Percentiles rank a stretch among this genome's conserved stretches.
Evolutionary conservation across 805 yeast species (phyloP).

Genomic region (Ogataea pignaliae): DNA sequence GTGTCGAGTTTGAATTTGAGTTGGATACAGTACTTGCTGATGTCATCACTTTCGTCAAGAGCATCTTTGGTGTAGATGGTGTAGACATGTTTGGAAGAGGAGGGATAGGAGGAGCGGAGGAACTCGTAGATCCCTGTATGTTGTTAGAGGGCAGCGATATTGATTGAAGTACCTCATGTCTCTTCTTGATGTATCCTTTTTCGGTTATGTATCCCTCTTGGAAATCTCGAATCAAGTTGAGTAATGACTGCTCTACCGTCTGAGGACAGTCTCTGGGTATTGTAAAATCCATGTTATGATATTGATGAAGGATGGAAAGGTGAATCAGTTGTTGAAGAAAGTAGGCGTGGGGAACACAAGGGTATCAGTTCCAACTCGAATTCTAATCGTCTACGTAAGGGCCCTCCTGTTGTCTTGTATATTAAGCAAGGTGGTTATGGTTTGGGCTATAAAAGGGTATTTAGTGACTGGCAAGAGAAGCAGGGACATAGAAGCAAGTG

Average conservation of each 20-base stretch:
- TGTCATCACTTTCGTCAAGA: conserved; percentile 9
- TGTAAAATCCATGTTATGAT: conserved; percentile 38
- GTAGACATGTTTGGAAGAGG: conserved; percentile 4
- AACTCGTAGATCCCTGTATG: conserved; percentile 3
- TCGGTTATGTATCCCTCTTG: conserved; percentile 69
- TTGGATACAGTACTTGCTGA: conserved; percentile 5
- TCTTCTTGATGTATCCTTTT: conserved; percentile 64
- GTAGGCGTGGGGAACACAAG: no score
- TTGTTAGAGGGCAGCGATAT: background rate
- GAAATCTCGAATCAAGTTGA: conserved; percentile 44
- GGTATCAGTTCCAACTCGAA: no score
- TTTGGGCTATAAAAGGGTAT: no score
- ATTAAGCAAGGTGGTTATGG: no score
- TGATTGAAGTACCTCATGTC: conserved; percentile 37
- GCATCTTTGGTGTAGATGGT: conserved; percentile 6
- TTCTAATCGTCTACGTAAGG: no score
- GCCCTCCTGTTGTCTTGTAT: no score
- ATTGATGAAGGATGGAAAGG: background rate
- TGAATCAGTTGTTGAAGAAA: no score
- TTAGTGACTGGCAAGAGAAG: no score
- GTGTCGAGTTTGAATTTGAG: conserved; percentile 13
- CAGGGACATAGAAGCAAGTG: no score
- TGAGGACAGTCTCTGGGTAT: conserved; percentile 41
- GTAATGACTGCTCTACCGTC: conserved; percentile 33
- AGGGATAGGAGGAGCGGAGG: conserved; percentile 5